phyloP scores from a whole-genome alignment of 176 grass and related monocot species.

The Dactylis glomerata region DNA sequence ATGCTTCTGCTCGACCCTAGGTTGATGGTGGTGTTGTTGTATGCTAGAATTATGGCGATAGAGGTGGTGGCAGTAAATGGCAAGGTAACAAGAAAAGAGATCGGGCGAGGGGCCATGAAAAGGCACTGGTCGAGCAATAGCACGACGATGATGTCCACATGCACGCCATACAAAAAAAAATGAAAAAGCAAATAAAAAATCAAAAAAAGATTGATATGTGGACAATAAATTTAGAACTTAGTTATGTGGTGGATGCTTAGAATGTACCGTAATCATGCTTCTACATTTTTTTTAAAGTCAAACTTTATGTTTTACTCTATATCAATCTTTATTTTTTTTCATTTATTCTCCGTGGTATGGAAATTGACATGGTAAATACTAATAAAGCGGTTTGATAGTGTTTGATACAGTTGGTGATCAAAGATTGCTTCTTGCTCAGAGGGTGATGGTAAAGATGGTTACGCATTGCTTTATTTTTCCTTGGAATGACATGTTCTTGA shows the following conservation, averaged over 20 bases:
- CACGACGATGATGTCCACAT: not conserved
- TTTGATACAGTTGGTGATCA: not conserved
- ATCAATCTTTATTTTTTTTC: not conserved
- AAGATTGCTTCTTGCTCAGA: not conserved
- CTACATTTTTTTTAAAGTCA: accelerated
- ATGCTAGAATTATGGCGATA: not conserved
- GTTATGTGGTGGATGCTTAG: not conserved
- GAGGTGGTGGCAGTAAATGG: too few relatives aligned
- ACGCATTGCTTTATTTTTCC: too few relatives aligned
- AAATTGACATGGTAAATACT: not conserved
- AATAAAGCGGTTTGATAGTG: not conserved
- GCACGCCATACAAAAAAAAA: too few relatives aligned
- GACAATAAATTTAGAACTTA: not conserved
- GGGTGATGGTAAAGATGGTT: not conserved
- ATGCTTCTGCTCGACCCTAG: not conserved
- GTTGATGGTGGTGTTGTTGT: not conserved
- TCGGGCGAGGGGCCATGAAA: too few relatives aligned
- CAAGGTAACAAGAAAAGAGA: not conserved
- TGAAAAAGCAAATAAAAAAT: too few relatives aligned
- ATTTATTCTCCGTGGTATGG: not conserved
- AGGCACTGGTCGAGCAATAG: not conserved
- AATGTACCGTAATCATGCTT: not conserved
- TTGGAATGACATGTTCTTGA: not conserved
- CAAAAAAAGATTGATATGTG: not conserved
- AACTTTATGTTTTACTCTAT: not conserved